Base-by-base conservation (phyloP, 331 rosid genomes). In the Malus hybrid region DNA sequence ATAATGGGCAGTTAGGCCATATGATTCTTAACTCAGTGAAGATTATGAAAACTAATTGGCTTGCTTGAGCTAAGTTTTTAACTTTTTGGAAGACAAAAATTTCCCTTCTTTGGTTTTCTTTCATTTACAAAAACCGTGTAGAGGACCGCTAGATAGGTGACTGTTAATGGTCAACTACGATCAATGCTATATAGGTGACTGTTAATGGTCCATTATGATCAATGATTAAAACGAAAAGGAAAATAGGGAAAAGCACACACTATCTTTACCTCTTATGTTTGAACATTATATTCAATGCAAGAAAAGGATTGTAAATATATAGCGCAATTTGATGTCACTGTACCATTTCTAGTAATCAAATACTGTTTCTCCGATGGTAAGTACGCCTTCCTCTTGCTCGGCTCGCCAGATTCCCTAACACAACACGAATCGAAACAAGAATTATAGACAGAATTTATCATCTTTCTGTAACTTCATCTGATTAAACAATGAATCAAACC, bases 331-430 rank as follows among this genome's bases (percentile, higher is more conserved):
- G 54, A 70, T 6, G 29, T 13, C 11, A n/a, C 5, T 44, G 20
- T 85, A 94, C 96, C 98, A 69, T 94, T 94, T 79, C 99, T 88
- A 69, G 99, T 92, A 32, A 94, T 86, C 76, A 94, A 86, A 81
- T 90, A 92, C 80, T 94, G 99, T 76, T 94, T 94, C 44, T 87
- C 96, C 5, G 83, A 52, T 20, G 99, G 99, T 44, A 94, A 85
- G 80, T 92, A 94, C 1, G 96, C 65, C 83, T 94, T 94, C 92
- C 96, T 88, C 91, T 92, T 94, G 87, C 85, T 83, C 36, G 94
- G 91, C 63, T 94, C 99, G 44, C 99, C 99, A 0, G 99, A 87
- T 78, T 94, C 99, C 99, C 99, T 94, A 57, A 48, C 69, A 84
- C 28, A 52, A 74, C 63, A 59, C 22, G 29, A 62, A 57, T 18